Conservation (phyloP, 2,329 filamentous ascomycete genomes). For the Aspergillus aculeatus region DNA sequence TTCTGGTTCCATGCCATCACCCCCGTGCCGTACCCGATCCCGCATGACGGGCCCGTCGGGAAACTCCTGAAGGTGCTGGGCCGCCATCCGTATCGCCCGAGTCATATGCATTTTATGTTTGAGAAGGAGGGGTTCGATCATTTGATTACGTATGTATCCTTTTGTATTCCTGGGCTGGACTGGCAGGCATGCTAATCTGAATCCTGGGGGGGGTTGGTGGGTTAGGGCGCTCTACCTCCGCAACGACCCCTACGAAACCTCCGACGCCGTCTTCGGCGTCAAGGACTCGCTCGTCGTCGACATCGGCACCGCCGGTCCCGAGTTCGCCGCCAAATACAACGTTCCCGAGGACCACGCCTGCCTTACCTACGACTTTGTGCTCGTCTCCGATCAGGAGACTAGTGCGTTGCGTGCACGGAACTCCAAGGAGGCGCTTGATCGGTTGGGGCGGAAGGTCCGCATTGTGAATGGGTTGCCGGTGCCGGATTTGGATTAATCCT, state of each 20-base stretch:
- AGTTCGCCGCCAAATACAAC: constrained; percentile 60
- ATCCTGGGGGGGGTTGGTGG: too few species aligned
- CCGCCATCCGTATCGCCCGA: constrained; percentile 75
- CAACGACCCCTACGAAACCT: constrained; percentile 76
- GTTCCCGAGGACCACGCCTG: constrained; percentile 64
- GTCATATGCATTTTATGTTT: constrained; percentile 89
- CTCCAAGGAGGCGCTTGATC: constrained; percentile 65
- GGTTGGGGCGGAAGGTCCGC: constrained; percentile 67
- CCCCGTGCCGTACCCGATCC: constrained; percentile 82
- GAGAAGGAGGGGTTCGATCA: constrained; percentile 75
- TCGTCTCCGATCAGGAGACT: constrained; percentile 70
- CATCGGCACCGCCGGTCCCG: constrained; percentile 52
- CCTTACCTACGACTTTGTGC: constrained; percentile 72
- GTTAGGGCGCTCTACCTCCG: constrained; percentile 79
- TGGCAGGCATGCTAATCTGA: background rate
- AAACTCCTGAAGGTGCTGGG: constrained; percentile 63
- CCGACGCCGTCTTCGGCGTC: constrained; percentile 83
- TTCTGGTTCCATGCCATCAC: constrained; percentile 87
- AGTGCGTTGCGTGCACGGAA: constrained; percentile 63
- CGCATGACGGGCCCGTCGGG: constrained; percentile 79
- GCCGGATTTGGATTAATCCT: constrained; percentile 60
- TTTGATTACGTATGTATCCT: constrained; percentile 79
- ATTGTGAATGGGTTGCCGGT: constrained; percentile 74
- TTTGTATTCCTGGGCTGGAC: too few species aligned
- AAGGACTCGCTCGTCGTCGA: constrained; percentile 77